Conservation (phyloP, 129 eudicot species). For the Arctium lappa region DNA sequence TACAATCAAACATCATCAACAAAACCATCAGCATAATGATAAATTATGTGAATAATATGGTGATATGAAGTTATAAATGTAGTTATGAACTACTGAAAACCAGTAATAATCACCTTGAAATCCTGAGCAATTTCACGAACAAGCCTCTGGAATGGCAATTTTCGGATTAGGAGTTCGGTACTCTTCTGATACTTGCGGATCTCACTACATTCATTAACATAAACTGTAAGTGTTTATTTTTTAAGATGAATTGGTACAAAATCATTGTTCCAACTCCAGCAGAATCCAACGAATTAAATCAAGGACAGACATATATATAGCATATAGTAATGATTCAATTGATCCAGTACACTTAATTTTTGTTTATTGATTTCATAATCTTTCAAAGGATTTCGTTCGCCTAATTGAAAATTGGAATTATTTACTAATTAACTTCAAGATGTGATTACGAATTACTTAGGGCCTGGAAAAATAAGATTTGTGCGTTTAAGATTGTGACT, state of each 20-base stretch:
- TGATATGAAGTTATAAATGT: not conserved
- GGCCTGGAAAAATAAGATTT: no score
- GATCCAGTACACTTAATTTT: no score
- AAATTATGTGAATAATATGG: not conserved
- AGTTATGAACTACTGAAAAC: not conserved
- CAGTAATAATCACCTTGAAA: constrained; percentile 25
- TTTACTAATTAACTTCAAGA: not conserved
- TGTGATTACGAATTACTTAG: no score
- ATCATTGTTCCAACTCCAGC: not conserved
- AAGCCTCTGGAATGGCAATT: constrained; percentile 43
- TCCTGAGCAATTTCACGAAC: constrained; percentile 53
- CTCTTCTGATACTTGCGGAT: constrained; percentile 16
- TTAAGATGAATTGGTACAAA: not conserved
- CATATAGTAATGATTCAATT: not conserved
- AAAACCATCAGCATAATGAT: not conserved
- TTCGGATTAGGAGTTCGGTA: not conserved
- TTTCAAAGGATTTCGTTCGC: not conserved
- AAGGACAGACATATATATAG: not conserved
- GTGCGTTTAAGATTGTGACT: not conserved
- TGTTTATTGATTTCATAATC: not conserved
- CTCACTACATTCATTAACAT: constrained; percentile 28
- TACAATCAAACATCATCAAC: constrained; percentile 10
- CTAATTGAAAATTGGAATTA: not conserved
- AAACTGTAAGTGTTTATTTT: not conserved
- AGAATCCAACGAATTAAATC: not conserved